A percentile compares a stretch with the other conserved stretches of the same genome.
These are phyloP conservation scores for Diaporthe longicolla DNA, from an alignment of 2,329 filamentous ascomycete species.

Conservation along the genomic window DNA sequence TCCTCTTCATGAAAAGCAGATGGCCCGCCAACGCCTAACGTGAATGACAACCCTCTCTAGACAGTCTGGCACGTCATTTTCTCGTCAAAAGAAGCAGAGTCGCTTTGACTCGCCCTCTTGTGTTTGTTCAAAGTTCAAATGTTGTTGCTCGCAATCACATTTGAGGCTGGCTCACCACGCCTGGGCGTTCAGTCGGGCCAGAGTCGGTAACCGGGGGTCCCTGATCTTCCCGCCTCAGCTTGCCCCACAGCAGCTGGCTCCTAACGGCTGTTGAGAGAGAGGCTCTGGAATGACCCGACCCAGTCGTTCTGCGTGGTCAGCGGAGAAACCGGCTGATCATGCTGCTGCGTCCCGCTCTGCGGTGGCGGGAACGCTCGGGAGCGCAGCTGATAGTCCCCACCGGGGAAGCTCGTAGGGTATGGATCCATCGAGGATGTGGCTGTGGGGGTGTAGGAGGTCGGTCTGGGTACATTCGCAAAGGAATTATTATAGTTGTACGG, in stretches of 20 bases:
- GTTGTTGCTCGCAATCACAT: conserved; percentile 29
- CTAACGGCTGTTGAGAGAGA: conserved; percentile 78
- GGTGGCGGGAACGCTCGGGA: conserved; percentile 62
- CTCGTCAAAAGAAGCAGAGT: conserved; percentile 40
- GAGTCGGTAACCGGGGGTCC: background rate
- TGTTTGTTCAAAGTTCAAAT: conserved; percentile 38
- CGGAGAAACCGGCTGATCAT: conserved; percentile 57
- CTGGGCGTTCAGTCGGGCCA: background rate
- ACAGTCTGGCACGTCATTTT: conserved; percentile 42
- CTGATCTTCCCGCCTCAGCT: background rate
- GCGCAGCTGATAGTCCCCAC: conserved; percentile 60
- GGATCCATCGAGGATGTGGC: conserved; percentile 59
- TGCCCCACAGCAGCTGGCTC: conserved; percentile 16
- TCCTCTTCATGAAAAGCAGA: conserved; percentile 42
- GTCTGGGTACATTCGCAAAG: conserved; percentile 59
- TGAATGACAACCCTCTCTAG: conserved; percentile 38
- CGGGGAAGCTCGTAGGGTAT: conserved; percentile 58
- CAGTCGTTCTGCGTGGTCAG: conserved; percentile 70
- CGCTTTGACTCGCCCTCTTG: conserved; percentile 36
- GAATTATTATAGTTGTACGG: conserved; percentile 59
- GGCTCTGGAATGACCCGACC: conserved; percentile 75
- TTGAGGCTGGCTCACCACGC: conserved; percentile 39
- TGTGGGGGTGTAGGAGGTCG: conserved; percentile 56
- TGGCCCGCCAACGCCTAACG: conserved; percentile 41
- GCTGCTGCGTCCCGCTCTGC: conserved; percentile 51